These are phyloP conservation scores for Arthrobotrys iridis DNA, from an alignment of 2,329 filamentous ascomycete species.

Conservation along the genomic window DNA sequence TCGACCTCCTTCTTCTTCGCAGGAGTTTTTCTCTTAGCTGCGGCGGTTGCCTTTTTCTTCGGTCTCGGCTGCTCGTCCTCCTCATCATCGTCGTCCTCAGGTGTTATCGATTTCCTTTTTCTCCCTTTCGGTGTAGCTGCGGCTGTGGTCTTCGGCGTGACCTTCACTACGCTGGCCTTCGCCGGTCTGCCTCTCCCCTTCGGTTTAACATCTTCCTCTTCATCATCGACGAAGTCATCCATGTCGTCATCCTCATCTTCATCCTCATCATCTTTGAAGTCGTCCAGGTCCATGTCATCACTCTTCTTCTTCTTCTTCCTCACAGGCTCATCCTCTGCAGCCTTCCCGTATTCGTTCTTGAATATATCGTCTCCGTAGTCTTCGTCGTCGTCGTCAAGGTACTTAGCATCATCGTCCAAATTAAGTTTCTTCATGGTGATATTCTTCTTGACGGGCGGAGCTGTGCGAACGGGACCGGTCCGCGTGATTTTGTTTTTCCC, in stretches of 20 bases:
- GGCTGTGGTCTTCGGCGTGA: slow-evolving; percentile 30
- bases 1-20: slow-evolving; percentile 73
- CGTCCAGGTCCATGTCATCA: slow-evolving; percentile 61
- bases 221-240: slow-evolving; percentile 57
- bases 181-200: slow-evolving; percentile 24
- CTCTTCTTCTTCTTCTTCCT: slow-evolving; percentile 71
- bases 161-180: slow-evolving; percentile 22
- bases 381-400: slow-evolving; percentile 74
- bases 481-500: slow-evolving; percentile 68
- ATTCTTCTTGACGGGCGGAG: slow-evolving; percentile 63
- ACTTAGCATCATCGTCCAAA: slow-evolving; percentile 68
- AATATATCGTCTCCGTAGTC: slow-evolving; percentile 86
- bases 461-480: slow-evolving; percentile 62
- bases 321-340: slow-evolving; percentile 78
- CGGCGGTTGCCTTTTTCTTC: slow-evolving; percentile 60
- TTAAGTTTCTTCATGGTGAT: slow-evolving; percentile 62
- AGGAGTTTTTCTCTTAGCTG: slow-evolving; percentile 67
- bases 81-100: slow-evolving; percentile 61
- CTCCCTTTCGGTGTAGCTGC: slow-evolving; percentile 53
- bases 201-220: slow-evolving; percentile 51
- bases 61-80: slow-evolving; percentile 56
- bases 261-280: slow-evolving; percentile 62
- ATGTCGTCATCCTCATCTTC: slow-evolving; percentile 64
- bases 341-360: slow-evolving; percentile 75
- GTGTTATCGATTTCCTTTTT: slow-evolving; percentile 58